Evolutionary conservation across 2,329 filamentous ascomycete genomes (phyloP).

Genomic region (Aureobasidium sp.): DNA sequence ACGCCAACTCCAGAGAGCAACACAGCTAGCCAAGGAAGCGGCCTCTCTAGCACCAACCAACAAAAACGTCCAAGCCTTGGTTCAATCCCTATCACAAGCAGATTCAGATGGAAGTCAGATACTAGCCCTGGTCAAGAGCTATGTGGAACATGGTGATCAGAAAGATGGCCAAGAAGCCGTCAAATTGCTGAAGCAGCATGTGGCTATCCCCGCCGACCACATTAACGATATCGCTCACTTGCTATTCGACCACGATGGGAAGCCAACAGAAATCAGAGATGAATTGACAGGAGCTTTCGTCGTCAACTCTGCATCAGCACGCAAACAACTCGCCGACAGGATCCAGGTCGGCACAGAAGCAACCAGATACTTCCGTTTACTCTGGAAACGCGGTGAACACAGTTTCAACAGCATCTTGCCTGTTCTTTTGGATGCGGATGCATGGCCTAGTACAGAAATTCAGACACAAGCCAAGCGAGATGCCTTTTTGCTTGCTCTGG

Average conservation of each 20-base stretch:
- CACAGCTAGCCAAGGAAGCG: slow-evolving; percentile 13
- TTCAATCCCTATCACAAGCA: background rate
- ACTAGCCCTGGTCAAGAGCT: slow-evolving; percentile 16
- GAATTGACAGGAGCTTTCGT: slow-evolving; percentile 29
- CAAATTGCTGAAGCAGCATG: slow-evolving; percentile 23
- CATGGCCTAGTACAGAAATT: slow-evolving; percentile 35
- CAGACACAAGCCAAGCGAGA: slow-evolving; percentile 47
- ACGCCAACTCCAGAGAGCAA: slow-evolving; percentile 12
- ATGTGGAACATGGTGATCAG: slow-evolving; percentile 27
- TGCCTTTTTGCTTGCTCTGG: slow-evolving; percentile 69
- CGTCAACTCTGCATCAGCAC: slow-evolving; percentile 27
- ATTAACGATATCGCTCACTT: slow-evolving; percentile 35
- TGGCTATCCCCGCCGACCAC: slow-evolving; percentile 30
- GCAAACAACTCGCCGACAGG: slow-evolving; percentile 31
- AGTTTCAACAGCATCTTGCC: slow-evolving; percentile 38
- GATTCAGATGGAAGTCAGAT: background rate
- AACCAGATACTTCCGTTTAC: slow-evolving; percentile 31
- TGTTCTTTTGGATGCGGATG: slow-evolving; percentile 34
- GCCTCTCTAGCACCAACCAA: slow-evolving; percentile 12
- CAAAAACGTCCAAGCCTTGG: slow-evolving; percentile 1
- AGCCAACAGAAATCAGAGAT: slow-evolving; percentile 27
- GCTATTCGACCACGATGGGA: slow-evolving; percentile 34
- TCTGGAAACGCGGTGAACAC: slow-evolving; percentile 40
- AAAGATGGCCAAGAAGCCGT: slow-evolving; percentile 35
- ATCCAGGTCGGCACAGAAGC: slow-evolving; percentile 12